Base-by-base conservation (phyloP, 352 stramenopile species). In the Phytopythium cucurbitacearum region DNA sequence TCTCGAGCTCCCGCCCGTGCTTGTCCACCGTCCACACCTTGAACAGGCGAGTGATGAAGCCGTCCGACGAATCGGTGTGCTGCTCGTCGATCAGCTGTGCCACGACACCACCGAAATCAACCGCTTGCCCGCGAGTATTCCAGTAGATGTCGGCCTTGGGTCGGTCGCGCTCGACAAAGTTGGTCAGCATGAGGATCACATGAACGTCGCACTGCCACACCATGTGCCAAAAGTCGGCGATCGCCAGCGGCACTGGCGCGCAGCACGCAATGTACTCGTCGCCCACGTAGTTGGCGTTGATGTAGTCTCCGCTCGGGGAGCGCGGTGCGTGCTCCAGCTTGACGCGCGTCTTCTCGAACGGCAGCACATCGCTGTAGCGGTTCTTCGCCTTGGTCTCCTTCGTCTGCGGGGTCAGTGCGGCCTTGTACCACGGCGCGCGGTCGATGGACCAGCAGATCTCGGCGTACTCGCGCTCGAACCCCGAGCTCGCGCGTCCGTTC, bases 121-220 rank as follows among this genome's bases (percentile, higher is more conserved):
- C 67, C 15, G 48, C 28, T 9, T 74, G 47, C 13, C 74, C 72
- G 3, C 41, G 53, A 8, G 67, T 47, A 35, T 90, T 70, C 80
- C 83, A 94, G 56, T 94, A 91, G 39, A 85, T 15, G 51, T 91
- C 78, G 0, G 83, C 83, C 57, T 90, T 91, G 36, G 74, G 57
- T 21, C 80, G 67, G 47, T 90, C 65, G 33, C 74, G 60, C 62
- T 94, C 84, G 28, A 94, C 67, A 57, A 91, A 94, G 60, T 92
- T 91, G 7, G 84, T 94, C 37, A 94, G 81, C 81, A 94, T 94
- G 53, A 91, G 75, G n/a, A 94, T 69, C 21, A 92, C 81, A 33
- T 89, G 69, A 7, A 91, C 81, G 50, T 89, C 66, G 43, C 63
- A 73, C 38, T 90, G 63, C 81, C 80, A 92, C 2, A 91, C 52